Base-by-base conservation (phyloP, 257 asterid species). In the Catharanthus roseus region DNA sequence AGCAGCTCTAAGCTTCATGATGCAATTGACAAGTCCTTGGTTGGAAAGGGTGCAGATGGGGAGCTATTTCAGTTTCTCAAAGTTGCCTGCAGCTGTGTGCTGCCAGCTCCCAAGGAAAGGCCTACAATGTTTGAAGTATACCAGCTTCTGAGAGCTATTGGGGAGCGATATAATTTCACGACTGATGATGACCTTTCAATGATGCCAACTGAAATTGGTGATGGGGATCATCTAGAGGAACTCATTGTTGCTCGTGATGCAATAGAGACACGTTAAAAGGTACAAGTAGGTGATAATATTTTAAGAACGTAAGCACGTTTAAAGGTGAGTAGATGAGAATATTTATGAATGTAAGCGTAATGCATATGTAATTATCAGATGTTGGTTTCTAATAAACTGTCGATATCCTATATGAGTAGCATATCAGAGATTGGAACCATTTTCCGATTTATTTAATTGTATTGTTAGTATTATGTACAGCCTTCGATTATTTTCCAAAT, bases 111-210 rank as follows among this genome's bases (percentile, higher is more conserved):
- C 4, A 88, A 88, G 77, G 97, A 90, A 74, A 86, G 98, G 34
- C 98, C 98, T 4, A 77, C 95, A 5, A 92, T 92, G 98, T 88
- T 84, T 69, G 98, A 92, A 75, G 93, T 92, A 29, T 92, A 87
- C 78, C 98, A 90, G 84, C 77, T 90, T 49, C 78, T 92, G 41
- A 81, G 92, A 70, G 93, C 95, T 42, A 75, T 92, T 2, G 97
- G 98, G 49, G 88, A 88, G 61, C 81, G 77, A 1, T 87, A 88
- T 23, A 77, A 82, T 70, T 86, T 90, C 77, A 82, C 87, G 5
- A 79, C 95, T 0, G 89, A 85, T 36, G 96, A 87, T 72, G 97
- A 92, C 6, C 24, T 90, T 34, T 41, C 82, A n/a, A n/a, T n/a
- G 85, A 78, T 82, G 80, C 71, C 75, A 15, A 50, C 89, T 0